Conservation (phyloP, 2,329 filamentous ascomycete species). For the Nectriaceae sp. region DNA sequence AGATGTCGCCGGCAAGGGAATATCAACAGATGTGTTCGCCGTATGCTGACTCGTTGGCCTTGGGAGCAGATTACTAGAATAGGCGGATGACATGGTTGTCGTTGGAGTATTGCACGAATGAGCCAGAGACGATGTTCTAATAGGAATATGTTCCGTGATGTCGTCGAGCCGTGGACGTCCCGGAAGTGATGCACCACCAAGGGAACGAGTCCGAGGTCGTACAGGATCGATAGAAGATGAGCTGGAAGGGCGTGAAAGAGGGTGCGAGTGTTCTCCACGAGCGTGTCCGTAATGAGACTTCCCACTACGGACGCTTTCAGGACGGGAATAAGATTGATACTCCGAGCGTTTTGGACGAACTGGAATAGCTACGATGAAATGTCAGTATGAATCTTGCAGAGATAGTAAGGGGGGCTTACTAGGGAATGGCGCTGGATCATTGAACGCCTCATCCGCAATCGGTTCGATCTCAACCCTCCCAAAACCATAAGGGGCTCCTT, state of each 20-base stretch:
- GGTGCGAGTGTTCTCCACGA: conserved; percentile 18
- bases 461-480: conserved; percentile 20
- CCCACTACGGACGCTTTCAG: conserved; percentile 9
- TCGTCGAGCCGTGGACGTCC: conserved; percentile 31
- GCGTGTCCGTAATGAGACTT: conserved; percentile 8
- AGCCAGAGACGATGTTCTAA: conserved; percentile 35
- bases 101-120: conserved; percentile 37
- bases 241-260: conserved; percentile 23
- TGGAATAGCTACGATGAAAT: conserved; percentile 10
- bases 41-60: conserved; percentile 46
- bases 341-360: conserved; percentile 14
- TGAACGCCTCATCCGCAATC: conserved; percentile 12
- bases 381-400: conserved; percentile 1
- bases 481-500: conserved; percentile 1
- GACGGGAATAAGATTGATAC: conserved; percentile 4
- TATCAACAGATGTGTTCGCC: conserved; percentile 48
- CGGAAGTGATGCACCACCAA: conserved; percentile 14
- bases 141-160: conserved; percentile 38
- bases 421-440: conserved; percentile 23
- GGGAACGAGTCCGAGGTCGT: conserved; percentile 23
- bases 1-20: conserved; percentile 15
- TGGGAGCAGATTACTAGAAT: conserved; percentile 42
- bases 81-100: conserved; percentile 29
- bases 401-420: conserved; percentile 4
- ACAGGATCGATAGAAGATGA: conserved; percentile 24